phyloP scores from a whole-genome alignment of 257 asterid species.

The Leonotis leonurus region DNA sequence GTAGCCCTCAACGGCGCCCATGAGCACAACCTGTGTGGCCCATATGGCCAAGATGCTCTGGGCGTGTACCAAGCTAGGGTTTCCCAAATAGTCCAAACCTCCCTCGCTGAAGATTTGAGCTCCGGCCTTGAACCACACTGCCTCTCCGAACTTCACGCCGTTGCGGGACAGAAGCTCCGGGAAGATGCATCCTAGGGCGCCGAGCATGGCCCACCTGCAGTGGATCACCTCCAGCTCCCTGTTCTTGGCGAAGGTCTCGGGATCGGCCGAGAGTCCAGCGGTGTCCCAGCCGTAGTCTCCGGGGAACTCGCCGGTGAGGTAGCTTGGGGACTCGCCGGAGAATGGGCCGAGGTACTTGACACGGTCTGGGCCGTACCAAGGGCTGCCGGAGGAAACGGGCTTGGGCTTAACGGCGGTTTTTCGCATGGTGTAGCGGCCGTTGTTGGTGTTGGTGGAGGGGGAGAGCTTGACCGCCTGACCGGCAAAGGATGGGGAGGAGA shows the following conservation, averaged over 20 bases:
- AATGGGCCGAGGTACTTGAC: slow-evolving; percentile 64
- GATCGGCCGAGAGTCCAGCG: slow-evolving; percentile 63
- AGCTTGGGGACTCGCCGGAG: slow-evolving; percentile 62
- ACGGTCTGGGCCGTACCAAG: slow-evolving; percentile 72
- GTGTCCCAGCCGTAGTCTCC: slow-evolving; percentile 77
- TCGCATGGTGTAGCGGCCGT: slow-evolving; percentile 32
- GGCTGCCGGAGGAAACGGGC: slow-evolving; percentile 42
- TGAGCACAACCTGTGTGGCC: slow-evolving; percentile 55
- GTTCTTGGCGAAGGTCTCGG: slow-evolving; percentile 73
- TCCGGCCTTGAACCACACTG: slow-evolving; percentile 82
- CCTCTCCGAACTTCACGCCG: slow-evolving; percentile 72
- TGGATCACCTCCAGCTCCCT: slow-evolving; percentile 73
- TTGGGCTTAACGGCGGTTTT: slow-evolving; percentile 32
- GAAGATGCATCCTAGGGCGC: slow-evolving; percentile 77
- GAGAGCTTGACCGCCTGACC: slow-evolving; percentile 41
- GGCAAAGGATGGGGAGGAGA: slow-evolving; percentile 42
- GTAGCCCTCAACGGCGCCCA: slow-evolving; percentile 78
- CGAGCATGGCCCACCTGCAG: slow-evolving; percentile 75
- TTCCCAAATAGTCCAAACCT: slow-evolving; percentile 66
- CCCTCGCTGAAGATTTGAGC: slow-evolving; percentile 64
- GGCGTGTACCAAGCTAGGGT: slow-evolving; percentile 72
- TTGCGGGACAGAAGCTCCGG: slow-evolving; percentile 72
- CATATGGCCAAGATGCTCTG: slow-evolving; percentile 75
- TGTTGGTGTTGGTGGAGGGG: slow-evolving; percentile 26
- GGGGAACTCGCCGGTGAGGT: slow-evolving; percentile 61